Conservation (phyloP, 257 asterid species). For the Solanum chmielewskii region DNA sequence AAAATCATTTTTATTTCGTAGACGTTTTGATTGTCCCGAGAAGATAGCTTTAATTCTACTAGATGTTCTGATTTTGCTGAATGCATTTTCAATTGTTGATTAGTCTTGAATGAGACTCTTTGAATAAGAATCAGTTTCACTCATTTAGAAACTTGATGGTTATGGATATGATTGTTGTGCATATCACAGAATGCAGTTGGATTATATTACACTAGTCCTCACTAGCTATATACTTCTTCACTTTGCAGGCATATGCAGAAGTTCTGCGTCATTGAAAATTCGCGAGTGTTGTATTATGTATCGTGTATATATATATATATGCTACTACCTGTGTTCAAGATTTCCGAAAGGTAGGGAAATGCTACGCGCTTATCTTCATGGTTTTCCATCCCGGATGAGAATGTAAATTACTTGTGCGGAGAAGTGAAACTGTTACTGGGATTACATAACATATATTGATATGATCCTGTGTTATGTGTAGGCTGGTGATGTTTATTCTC, state of each 20-base stretch:
- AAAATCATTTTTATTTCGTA: not conserved
- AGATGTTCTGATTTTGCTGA: not conserved
- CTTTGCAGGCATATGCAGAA: not conserved
- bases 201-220: not conserved
- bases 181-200: not conserved
- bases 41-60: not conserved
- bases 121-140: not conserved
- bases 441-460: not conserved
- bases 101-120: not conserved
- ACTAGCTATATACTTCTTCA: not conserved
- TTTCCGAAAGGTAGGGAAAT: not conserved
- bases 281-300: not conserved
- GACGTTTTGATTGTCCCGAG: not conserved
- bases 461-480: not conserved
- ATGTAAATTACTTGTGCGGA: not conserved
- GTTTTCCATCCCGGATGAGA: not conserved
- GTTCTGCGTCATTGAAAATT: not conserved
- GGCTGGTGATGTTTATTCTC: not conserved
- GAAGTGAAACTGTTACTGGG: not conserved
- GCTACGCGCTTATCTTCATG: not conserved
- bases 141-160: not conserved
- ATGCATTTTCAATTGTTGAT: not conserved
- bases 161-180: not conserved
- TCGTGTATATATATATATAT: not conserved
- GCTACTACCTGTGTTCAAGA: slow-evolving; percentile 19